Evolutionary conservation across 2,329 filamentous ascomycete genomes (phyloP), one percentile per base, ranked within the genome.

Genomic region (Trichophyton simii): DNA sequence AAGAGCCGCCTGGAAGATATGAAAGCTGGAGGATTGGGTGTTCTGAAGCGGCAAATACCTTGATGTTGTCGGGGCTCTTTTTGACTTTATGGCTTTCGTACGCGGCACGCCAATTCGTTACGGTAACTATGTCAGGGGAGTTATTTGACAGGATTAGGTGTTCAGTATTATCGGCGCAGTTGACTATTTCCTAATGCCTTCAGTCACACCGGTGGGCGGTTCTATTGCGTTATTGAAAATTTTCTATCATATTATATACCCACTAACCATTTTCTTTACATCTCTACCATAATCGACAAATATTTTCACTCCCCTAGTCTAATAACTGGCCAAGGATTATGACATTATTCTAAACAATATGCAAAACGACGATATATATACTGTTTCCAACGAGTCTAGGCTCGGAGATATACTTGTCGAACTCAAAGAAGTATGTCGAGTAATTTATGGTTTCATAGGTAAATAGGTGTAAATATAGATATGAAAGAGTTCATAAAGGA

Each of bases 21-120:
- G 80, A 81, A 78, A 69, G 72, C 73, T 42, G 80, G 78, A 46
- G 83, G 83, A 3, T 73, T 75, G 20, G 76, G 77, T 38, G 75
- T 86, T 34, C 71, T 86, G 48, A 76, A 75, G 38, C 75, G 76
- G 60, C 72, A 70, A 62, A 66, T 31, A 9, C 55, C 28, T 1
- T 58, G 11, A 58, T 54, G 5, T 13, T 1, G 5, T 5, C 11
- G 11, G 13, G 25, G 7, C 42, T 46, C 18, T 22, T n/a, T 22
- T n/a, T 8, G n/a, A 48, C n/a, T 48, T 46, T 8, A 9, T 25
- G 8, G n/a, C 18, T 8, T 20, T 48, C 28, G 28, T 31, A 31
- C 15, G 44, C 20, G 20, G 8, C 44, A 2, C 9, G 9, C 11
- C 34, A 13, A 13, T 2, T 38, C 9, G 3, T 38, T 38, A 38